Base-by-base conservation (phyloP, 768 basidiomycete species). In the Macrolepiota albuminosa region DNA sequence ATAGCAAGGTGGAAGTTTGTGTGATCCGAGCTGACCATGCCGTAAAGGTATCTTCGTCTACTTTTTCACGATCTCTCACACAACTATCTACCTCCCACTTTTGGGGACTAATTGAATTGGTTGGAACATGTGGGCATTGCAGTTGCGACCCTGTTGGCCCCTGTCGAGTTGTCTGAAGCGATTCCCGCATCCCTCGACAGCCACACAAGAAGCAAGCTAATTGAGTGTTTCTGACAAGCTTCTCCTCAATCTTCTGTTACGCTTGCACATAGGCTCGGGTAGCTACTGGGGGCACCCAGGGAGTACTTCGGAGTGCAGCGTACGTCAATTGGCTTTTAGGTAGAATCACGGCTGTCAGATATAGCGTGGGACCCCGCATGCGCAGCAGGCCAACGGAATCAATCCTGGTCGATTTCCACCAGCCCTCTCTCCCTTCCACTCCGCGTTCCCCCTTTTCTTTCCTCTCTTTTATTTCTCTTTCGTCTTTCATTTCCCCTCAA, bases 371-470 rank as follows among this genome's bases (percentile, higher is more conserved):
- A 64, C 57, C 54, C 50, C 58, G 45, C 21, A 21, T 21, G 21
- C 21, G 21, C 45, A 46, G 54, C 57, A 47, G 45, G 16, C 47
- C 46, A 52, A 36, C 53, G 58, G 62, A 26, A 54, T 29, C 31
- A 29, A 54, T 42, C 21, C 45, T 61, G 56, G 58, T 11, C 61
- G 26, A 56, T 50, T 52, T 24, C 61, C 56, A 58, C 58, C 59
- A 40, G 1, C 29, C 56, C 40, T 29, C 29, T 29, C 49, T 57
- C 53, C 59, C 62, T 59, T 58, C 66, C 62, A 59, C 61, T 60
- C 59, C 63, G 24, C 13, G 24, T 63, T 62, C 64, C 62, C 61
- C 61, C 21, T 21, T 21, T 63, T 63, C 60, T 66, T 62, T 57
- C 36, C 54, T 37, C 37, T 34, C 53, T 34, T 21, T 54, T 54